These are phyloP conservation scores for Torrubiella hemipterigena DNA, from an alignment of 2,329 filamentous ascomycete genomes.

Conservation along the genomic window DNA sequence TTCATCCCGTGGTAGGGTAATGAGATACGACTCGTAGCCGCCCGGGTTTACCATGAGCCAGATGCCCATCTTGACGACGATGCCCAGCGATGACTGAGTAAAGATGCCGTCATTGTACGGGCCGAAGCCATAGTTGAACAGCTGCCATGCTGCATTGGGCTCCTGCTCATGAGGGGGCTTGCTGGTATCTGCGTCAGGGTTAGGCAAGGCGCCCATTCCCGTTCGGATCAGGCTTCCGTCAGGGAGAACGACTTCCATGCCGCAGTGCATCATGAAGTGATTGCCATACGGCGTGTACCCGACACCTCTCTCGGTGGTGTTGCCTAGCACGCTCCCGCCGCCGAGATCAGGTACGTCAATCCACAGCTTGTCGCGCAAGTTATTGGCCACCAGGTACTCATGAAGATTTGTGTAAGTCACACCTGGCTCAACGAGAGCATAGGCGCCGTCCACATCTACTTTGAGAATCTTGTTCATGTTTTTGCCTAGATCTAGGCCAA, in stretches of 20 bases:
- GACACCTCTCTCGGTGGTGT: slow-evolving; percentile 31
- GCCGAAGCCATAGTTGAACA: slow-evolving; percentile 26
- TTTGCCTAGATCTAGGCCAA: slow-evolving; percentile 36
- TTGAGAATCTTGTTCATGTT: slow-evolving; percentile 41
- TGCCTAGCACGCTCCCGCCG: slow-evolving; percentile 30
- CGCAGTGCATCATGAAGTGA: slow-evolving; percentile 25
- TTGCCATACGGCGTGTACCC: slow-evolving; percentile 30
- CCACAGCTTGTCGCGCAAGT: slow-evolving; percentile 26
- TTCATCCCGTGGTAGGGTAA: slow-evolving; percentile 23
- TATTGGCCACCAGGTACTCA: slow-evolving; percentile 30
- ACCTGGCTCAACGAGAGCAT: slow-evolving; percentile 40
- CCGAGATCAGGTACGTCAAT: slow-evolving; percentile 29
- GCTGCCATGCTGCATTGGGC: slow-evolving; percentile 17
- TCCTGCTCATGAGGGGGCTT: slow-evolving; percentile 15
- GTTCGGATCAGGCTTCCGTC: slow-evolving; percentile 31
- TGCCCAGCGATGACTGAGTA: slow-evolving; percentile 37
- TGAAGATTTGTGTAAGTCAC: slow-evolving; percentile 40
- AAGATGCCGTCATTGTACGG: slow-evolving; percentile 33
- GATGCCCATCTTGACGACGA: slow-evolving; percentile 43
- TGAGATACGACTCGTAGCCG: slow-evolving; percentile 23
- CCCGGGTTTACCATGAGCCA: slow-evolving; percentile 22
- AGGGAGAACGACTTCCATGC: slow-evolving; percentile 31
- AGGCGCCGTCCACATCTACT: slow-evolving; percentile 35
- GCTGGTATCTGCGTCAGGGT: slow-evolving; percentile 20
- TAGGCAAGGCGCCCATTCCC: slow-evolving; percentile 33